These are phyloP conservation scores for Pilatotrama ljubarskyi DNA, from an alignment of 768 basidiomycete species.

Conservation along the genomic window DNA sequence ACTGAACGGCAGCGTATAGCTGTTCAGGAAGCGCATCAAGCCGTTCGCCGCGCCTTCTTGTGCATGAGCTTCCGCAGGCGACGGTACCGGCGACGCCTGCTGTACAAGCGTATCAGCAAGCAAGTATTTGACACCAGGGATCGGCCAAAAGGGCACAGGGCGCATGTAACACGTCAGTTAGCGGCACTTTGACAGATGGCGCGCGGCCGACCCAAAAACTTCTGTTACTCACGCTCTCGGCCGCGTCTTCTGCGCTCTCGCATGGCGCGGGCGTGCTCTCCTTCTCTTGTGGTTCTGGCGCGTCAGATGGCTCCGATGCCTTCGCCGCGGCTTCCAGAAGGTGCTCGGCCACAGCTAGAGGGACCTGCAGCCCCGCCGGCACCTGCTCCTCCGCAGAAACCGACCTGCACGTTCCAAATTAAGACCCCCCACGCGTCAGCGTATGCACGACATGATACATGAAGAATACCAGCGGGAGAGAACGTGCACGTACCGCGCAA, in stretches of 20 bases:
- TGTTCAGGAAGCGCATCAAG: conserved; percentile 60
- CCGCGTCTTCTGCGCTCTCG: conserved; percentile 21
- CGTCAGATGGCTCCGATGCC: conserved; percentile 15
- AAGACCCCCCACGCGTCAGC: conserved; percentile 14
- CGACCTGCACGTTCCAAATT: conserved; percentile 39
- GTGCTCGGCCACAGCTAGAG: conserved; percentile 61
- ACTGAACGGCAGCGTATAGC: conserved; percentile 55
- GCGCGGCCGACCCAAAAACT: background rate
- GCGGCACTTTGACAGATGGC: conserved; percentile 11
- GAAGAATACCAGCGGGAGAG: conserved; percentile 5
- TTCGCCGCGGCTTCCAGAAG: conserved; percentile 47
- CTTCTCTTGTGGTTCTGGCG: conserved; percentile 17
- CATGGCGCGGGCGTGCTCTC: conserved; percentile 23
- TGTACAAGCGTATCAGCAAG: conserved; percentile 10
- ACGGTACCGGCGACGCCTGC: conserved; percentile 25
- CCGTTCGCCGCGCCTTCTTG: conserved; percentile 37
- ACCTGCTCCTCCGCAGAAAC: conserved; percentile 57
- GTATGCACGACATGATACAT: background rate
- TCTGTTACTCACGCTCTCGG: conserved; percentile 24
- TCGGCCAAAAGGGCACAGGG: background rate
- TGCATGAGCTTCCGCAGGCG: conserved; percentile 23
- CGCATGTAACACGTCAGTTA: conserved; percentile 15
- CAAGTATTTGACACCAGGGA: background rate
- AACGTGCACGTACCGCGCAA: conserved; percentile 57
- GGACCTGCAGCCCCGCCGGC: conserved; percentile 58